These are phyloP conservation scores for Trichoderma asperellum DNA, from an alignment of 2,329 filamentous ascomycete species.

Conservation along the genomic window DNA sequence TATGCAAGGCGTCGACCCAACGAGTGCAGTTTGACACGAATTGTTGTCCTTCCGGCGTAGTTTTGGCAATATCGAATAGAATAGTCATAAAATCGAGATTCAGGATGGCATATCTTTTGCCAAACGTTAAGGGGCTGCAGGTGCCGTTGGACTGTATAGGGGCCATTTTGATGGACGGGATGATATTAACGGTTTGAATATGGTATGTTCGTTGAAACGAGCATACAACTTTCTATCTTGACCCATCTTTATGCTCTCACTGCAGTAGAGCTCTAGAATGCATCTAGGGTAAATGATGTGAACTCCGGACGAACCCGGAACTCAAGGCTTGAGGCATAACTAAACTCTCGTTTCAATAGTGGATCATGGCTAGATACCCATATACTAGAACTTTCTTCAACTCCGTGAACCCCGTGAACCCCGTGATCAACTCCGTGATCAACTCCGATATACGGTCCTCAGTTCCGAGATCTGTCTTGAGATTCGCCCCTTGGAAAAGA, in stretches of 20 bases:
- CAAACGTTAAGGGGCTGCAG: conserved; percentile 15
- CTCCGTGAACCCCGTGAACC: conserved; percentile 3
- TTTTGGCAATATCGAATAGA: conserved; percentile 42
- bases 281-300: background rate
- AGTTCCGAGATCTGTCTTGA: background rate
- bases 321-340: background rate
- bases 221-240: background rate
- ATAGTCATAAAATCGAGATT: conserved; percentile 48
- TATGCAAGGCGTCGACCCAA: conserved; percentile 48
- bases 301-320: conserved; percentile 1
- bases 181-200: background rate
- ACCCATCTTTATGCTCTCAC: background rate
- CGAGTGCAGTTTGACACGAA: conserved; percentile 30
- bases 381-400: background rate
- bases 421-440: conserved; percentile 3
- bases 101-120: conserved; percentile 29
- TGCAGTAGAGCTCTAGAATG: background rate
- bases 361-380: background rate
- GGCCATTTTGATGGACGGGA: background rate
- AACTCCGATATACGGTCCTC: background rate
- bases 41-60: conserved; percentile 39
- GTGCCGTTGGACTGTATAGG: background rate
- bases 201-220: background rate
- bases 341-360: background rate
- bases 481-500: background rate